phyloP scores from a whole-genome alignment of 2,329 filamentous ascomycete species.

The Lasiodiplodia sp. region DNA sequence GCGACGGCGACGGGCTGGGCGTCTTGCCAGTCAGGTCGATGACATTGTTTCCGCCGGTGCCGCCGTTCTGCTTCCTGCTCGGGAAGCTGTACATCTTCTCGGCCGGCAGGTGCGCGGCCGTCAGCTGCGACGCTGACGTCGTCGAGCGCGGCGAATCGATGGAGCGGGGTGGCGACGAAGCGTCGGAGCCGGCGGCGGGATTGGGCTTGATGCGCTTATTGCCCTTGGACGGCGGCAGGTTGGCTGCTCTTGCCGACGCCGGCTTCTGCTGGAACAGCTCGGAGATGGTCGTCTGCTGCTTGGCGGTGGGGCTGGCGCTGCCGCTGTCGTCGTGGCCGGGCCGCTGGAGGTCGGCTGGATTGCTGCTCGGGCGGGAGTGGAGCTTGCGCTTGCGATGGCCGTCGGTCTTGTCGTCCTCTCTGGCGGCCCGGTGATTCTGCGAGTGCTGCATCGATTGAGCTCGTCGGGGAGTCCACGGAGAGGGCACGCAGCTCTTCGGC shows the following conservation, averaged over 20 bases:
- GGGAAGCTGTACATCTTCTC: conserved; percentile 62
- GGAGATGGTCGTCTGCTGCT: conserved; percentile 52
- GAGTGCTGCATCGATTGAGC: conserved; percentile 29
- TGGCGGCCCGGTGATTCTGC: conserved; percentile 27
- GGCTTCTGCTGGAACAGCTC: conserved; percentile 50
- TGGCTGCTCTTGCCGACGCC: conserved; percentile 34
- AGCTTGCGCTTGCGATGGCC: conserved; percentile 32
- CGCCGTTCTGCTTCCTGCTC: conserved; percentile 45
- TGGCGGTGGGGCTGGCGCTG: conserved; percentile 18
- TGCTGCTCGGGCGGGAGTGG: conserved; percentile 19
- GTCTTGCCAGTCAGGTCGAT: conserved; percentile 54
- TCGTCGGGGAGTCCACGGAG: conserved; percentile 6
- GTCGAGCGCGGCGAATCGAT: conserved; percentile 32
- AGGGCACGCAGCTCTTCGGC: conserved; percentile 21
- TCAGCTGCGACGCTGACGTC: conserved; percentile 27
- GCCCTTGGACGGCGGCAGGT: conserved; percentile 41
- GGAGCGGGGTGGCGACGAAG: conserved; percentile 39
- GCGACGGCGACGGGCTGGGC: conserved; percentile 40
- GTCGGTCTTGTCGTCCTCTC: conserved; percentile 28
- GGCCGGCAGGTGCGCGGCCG: conserved; percentile 36
- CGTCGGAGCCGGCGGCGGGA: conserved; percentile 10
- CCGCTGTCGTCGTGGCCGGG: conserved; percentile 10
- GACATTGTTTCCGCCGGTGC: conserved; percentile 31
- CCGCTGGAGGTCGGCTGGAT: conserved; percentile 4
- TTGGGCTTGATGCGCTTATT: conserved; percentile 49